phyloP scores from a whole-genome alignment of 2,329 filamentous ascomycete genomes.

The Intubia oerlemansii region DNA sequence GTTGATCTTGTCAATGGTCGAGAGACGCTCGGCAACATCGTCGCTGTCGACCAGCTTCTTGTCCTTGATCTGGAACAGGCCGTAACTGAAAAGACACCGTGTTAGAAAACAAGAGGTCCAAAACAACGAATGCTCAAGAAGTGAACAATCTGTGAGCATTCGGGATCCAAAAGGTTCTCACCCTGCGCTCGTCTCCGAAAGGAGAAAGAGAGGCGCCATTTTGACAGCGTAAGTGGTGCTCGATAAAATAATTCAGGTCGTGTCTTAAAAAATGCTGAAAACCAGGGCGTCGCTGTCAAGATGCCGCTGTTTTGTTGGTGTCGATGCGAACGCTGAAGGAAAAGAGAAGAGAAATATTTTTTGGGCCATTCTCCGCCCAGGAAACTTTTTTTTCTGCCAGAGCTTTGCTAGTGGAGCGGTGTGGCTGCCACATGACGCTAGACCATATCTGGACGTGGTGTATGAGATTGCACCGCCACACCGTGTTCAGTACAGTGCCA shows the following conservation, averaged over 20 bases:
- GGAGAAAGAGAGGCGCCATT: conserved; percentile 71
- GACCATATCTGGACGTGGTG: conserved; percentile 1
- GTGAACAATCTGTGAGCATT: too few relatives aligned
- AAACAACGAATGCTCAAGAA: too few relatives aligned
- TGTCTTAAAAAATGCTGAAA: too few relatives aligned
- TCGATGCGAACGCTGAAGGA: too few relatives aligned
- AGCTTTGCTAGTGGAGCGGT: conserved; percentile 7
- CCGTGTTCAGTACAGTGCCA: background rate
- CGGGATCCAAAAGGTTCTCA: too few relatives aligned
- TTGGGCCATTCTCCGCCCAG: too few relatives aligned
- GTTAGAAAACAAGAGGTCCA: conserved; percentile 11
- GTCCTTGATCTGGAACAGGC: conserved; percentile 94
- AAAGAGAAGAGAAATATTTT: too few relatives aligned
- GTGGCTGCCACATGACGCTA: conserved; percentile 4
- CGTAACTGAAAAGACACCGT: conserved; percentile 52
- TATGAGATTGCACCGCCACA: conserved; percentile 2
- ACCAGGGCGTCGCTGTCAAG: too few relatives aligned
- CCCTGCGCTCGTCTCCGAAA: conserved; percentile 79
- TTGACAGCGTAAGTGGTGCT: conserved; percentile 16
- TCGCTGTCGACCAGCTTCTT: conserved; percentile 92
- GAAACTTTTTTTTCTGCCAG: conserved; percentile 9
- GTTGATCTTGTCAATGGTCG: conserved; percentile 65
- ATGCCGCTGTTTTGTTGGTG: too few relatives aligned
- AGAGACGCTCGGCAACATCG: conserved; percentile 48
- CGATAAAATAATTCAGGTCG: too few relatives aligned